phyloP scores from a whole-genome alignment of 768 basidiomycete genomes.

The Podaxis carcinomalis region DNA sequence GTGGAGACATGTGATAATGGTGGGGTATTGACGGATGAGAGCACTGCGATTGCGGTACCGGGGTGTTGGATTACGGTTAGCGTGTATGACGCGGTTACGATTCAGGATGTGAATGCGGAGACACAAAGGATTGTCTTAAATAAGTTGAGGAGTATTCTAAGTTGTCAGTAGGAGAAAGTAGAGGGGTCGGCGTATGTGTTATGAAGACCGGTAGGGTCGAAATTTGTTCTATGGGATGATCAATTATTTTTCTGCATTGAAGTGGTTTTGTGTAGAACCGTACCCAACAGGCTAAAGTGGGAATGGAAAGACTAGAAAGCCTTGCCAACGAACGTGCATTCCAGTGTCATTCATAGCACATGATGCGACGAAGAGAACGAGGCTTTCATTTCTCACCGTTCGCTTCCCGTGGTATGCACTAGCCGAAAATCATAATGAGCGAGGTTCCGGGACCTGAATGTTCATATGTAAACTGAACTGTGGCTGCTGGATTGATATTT shows the following conservation, averaged over 20 bases:
- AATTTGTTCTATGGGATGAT: too few relatives aligned
- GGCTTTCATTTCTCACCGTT: neutral
- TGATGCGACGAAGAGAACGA: neutral
- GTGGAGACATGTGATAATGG: slow-evolving; percentile 34
- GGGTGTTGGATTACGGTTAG: slow-evolving; percentile 37
- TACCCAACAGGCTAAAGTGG: too few relatives aligned
- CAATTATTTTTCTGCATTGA: too few relatives aligned
- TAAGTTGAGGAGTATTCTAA: slow-evolving; percentile 26
- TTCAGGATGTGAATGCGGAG: slow-evolving; percentile 30
- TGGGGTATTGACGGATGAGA: slow-evolving; percentile 33
- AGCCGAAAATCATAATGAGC: neutral
- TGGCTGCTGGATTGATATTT: neutral
- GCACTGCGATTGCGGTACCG: slow-evolving; percentile 22
- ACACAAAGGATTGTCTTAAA: slow-evolving; percentile 29
- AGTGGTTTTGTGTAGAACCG: too few relatives aligned
- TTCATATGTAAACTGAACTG: neutral
- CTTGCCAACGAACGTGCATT: neutral
- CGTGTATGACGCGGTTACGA: slow-evolving; percentile 32
- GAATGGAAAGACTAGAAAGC: neutral
- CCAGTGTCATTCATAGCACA: neutral
- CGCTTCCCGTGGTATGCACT: neutral
- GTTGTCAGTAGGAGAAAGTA: slow-evolving; percentile 24
- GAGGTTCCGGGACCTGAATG: neutral
- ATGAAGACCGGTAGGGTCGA: too few relatives aligned
- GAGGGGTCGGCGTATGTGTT: too few relatives aligned